Base-by-base conservation (phyloP, 208 protist genomes). In the Phytomonas sp. region DNA sequence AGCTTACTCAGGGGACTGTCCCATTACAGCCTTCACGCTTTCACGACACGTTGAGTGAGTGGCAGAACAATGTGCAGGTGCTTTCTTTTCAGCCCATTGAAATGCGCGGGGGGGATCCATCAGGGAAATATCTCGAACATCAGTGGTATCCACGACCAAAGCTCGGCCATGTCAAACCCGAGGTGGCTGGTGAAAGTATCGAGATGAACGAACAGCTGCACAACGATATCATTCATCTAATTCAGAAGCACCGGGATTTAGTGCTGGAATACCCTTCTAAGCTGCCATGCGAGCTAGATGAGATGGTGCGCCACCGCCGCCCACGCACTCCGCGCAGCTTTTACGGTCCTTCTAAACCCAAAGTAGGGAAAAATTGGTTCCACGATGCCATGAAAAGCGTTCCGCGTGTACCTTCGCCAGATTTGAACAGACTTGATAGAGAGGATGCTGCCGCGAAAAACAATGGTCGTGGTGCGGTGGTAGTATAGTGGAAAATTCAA, bases 271-370 rank as follows among this genome's bases (percentile, higher is more conserved):
- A 91, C 65, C 85, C 85, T 11, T 63, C 66, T 3, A 51, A 63
- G 33, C 69, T 91, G 67, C 85, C 85, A 2, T 17, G 83, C 17
- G 71, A 74, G 28, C 56, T 81, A 60, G 76, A 84, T 56, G 81
- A 75, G 60, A 69, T 68, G 11, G 62, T 60, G 7, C 71, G 74
- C 36, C 61, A 73, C 69, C 81, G 84, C 1, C 80, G 87, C 11
- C 79, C 84, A 60, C 81, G 76, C 43, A 86, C 87, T 15, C 87
- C 84, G 36, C 77, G 81, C 60, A 86, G 80, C 76, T 92, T 92
- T 70, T 92, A 92, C 68, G 87, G 87, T 5, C 74, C 69, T 1
- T 63, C 65, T 4, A 72, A 72, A 30, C 73, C 75, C 20, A 67
- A 74, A 13, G 29, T 82, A 11, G 82, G 82, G 3, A 71, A 82